Evolutionary conservation across 306 rosid genomes (phyloP).

Genomic region (Pterocarpus santalinus): DNA sequence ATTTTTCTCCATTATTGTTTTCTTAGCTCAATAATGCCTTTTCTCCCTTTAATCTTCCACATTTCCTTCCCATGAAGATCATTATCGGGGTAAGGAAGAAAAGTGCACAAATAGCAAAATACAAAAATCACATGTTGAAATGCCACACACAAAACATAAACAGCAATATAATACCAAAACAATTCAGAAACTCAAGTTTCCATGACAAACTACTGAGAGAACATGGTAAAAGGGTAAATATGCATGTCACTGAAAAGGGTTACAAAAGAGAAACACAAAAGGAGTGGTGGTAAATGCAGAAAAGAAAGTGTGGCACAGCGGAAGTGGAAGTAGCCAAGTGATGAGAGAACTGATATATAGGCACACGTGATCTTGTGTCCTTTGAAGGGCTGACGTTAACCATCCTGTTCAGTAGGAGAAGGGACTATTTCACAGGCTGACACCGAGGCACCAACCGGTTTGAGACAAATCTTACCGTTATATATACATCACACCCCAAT

Average conservation of each 20-base stretch:
- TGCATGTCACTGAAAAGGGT: not conserved
- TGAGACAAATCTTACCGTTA: not conserved
- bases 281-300: no score
- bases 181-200: conserved; percentile 37
- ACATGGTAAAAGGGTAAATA: not conserved
- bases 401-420: not conserved
- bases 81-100: not conserved
- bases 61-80: conserved; percentile 10
- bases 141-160: not conserved
- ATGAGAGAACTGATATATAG: conserved; percentile 40
- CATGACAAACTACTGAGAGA: not conserved
- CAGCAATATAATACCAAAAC: conserved; percentile 3
- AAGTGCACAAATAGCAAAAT: not conserved
- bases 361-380: conserved; percentile 34
- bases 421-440: not conserved
- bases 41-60: conserved; percentile 1
- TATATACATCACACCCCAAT: not conserved
- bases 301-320: no score
- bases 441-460: conserved; percentile 6
- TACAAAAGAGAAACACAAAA: no score
- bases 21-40: not conserved
- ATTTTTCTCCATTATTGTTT: conserved; percentile 8
- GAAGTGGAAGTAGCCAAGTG: conserved; percentile 6
- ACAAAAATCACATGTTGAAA: not conserved
- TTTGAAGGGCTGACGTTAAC: conserved; percentile 7